Conservation (phyloP, 75 land plant species). For the Pinus albicaulis region DNA sequence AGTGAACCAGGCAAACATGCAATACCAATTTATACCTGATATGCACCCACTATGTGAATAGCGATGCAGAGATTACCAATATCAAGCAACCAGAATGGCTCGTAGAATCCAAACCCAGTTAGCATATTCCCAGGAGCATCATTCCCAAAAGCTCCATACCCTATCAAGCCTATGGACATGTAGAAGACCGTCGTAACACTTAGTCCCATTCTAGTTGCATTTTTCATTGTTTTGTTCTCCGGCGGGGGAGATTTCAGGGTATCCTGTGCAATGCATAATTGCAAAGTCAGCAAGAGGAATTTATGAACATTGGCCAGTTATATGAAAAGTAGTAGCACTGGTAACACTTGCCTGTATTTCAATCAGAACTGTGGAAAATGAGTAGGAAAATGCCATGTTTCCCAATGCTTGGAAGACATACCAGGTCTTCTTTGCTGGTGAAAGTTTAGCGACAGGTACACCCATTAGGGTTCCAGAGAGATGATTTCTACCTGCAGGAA, state of each 20-base stretch:
- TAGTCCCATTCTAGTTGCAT: conserved; percentile 30
- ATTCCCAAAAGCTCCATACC: conserved; percentile 44
- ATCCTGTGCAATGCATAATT: conserved; percentile 20
- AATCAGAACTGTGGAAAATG: conserved; percentile 52
- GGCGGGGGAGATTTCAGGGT: conserved; percentile 53
- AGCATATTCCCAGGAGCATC: conserved; percentile 39
- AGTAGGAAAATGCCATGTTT: conserved; percentile 69
- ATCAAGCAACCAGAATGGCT: conserved; percentile 39
- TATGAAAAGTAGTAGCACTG: background rate
- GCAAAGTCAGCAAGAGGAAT: background rate
- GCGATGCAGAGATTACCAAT: conserved; percentile 25
- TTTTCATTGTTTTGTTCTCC: conserved; percentile 58
- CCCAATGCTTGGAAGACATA: conserved; percentile 50
- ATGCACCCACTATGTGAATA: conserved; percentile 39
- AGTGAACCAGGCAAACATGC: background rate
- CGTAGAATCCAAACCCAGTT: conserved; percentile 29
- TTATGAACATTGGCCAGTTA: background rate
- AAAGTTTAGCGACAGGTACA: conserved; percentile 11
- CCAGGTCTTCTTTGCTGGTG: conserved; percentile 31
- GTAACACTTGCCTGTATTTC: conserved; percentile 40
- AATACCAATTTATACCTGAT: conserved; percentile 24
- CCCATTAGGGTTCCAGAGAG: conserved; percentile 30
- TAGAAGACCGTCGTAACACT: conserved; percentile 40
- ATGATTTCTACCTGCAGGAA: conserved; percentile 18
- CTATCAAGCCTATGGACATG: conserved; percentile 43